These are phyloP conservation scores for Syzygium malaccense DNA, from an alignment of 441 rosid species.

Conservation along the genomic window DNA sequence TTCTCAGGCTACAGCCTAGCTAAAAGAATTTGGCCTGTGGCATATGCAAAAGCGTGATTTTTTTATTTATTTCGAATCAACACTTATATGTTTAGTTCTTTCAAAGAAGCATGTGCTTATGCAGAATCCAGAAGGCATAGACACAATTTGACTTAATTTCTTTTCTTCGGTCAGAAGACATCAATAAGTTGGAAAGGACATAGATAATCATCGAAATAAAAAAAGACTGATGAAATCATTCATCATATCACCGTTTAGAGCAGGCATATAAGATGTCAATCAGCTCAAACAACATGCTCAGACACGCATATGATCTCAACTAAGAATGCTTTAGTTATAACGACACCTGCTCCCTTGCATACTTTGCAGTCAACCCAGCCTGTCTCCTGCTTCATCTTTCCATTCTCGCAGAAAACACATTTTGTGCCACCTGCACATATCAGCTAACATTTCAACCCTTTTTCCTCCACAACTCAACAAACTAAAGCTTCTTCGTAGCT, in stretches of 20 bases:
- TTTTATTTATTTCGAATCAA: neutral
- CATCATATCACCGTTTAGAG: neutral
- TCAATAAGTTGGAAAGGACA: neutral
- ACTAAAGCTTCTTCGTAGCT: neutral
- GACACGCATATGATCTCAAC: neutral
- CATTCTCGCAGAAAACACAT: conserved; percentile 70
- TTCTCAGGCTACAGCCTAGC: neutral
- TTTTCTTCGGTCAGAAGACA: neutral
- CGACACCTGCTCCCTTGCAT: conserved; percentile 83
- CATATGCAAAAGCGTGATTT: neutral
- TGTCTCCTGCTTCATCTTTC: conserved; percentile 78
- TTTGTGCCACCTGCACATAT: conserved; percentile 66
- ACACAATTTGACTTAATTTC: neutral
- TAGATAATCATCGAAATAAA: neutral
- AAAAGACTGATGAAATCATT: neutral
- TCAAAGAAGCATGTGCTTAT: neutral
- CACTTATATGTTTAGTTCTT: neutral
- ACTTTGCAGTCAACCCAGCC: conserved; percentile 68
- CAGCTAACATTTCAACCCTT: neutral
- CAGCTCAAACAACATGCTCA: neutral
- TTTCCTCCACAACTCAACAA: neutral
- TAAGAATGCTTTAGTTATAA: neutral
- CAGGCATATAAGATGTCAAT: neutral
- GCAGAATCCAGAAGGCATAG: neutral
- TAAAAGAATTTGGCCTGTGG: neutral